Conservation (phyloP, 1,139 yeast genomes). For the Blastobotrys aristatus region DNA sequence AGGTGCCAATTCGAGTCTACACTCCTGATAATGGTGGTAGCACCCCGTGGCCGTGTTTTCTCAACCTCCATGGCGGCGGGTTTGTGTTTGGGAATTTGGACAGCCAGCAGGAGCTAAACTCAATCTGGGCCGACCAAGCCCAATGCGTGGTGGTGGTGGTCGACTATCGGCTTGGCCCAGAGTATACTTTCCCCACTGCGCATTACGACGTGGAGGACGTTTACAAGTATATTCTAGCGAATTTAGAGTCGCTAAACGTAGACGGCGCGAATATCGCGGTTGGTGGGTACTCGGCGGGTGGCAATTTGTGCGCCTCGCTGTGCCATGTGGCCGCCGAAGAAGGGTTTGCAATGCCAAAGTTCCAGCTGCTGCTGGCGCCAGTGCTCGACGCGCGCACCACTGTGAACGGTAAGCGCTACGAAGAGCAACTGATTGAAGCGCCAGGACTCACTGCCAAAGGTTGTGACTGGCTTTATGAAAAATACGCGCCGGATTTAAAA, state of each 20-base stretch:
- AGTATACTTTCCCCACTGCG: slow-evolving; percentile 45
- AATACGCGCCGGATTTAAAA: too few relatives aligned
- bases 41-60: slow-evolving; percentile 6
- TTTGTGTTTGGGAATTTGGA: slow-evolving; percentile 5
- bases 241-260: slow-evolving; percentile 15
- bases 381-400: neutral
- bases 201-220: slow-evolving; percentile 45
- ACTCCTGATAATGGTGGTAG: neutral
- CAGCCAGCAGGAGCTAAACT: slow-evolving; percentile 4
- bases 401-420: neutral
- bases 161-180: slow-evolving; percentile 47
- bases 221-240: slow-evolving; percentile 21
- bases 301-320: slow-evolving; percentile 37
- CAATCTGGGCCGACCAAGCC: slow-evolving; percentile 9
- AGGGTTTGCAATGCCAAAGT: neutral
- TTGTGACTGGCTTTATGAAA: too few relatives aligned
- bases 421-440: neutral
- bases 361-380: neutral
- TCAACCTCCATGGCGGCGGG: slow-evolving; percentile 13
- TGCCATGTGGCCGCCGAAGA: slow-evolving; percentile 3
- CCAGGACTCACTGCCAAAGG: too few relatives aligned
- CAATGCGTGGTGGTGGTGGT: slow-evolving; percentile 18
- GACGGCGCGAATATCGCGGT: slow-evolving; percentile 22
- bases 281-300: slow-evolving; percentile 46
- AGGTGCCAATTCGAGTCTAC: neutral